Evolutionary conservation across 83 land plant genomes (phyloP).

Genomic region (Diphasiastrum complanatum): DNA sequence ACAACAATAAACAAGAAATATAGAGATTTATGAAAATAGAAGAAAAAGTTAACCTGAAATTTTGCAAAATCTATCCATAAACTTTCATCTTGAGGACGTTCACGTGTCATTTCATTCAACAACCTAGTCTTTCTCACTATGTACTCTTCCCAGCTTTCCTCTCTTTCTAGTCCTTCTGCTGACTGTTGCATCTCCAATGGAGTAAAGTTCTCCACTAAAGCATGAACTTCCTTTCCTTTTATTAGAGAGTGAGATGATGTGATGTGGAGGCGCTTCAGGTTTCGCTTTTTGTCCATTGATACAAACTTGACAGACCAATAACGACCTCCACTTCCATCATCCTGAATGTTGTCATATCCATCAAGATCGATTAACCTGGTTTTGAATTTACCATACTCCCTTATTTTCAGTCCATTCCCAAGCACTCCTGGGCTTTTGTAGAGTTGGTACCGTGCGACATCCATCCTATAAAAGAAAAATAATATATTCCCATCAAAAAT

Average conservation of each 20-base stretch:
- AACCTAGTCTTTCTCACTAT: constrained; percentile 64
- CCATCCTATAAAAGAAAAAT: constrained; percentile 49
- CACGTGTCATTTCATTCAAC: constrained; percentile 68
- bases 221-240: background rate
- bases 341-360: constrained; percentile 49
- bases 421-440: constrained; percentile 8
- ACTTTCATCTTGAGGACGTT: constrained; percentile 68
- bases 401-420: constrained; percentile 7
- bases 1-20: background rate
- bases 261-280: constrained; percentile 50
- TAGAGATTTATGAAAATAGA: background rate
- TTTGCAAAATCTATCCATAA: constrained; percentile 85
- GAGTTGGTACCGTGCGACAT: constrained; percentile 64
- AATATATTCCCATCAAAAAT: too few species aligned
- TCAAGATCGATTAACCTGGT: constrained; percentile 36
- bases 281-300: constrained; percentile 50
- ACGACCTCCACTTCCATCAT: constrained; percentile 48
- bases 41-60: constrained; percentile 54
- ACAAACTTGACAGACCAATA: constrained; percentile 71
- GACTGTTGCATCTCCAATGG: constrained; percentile 12
- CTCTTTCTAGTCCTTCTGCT: constrained; percentile 16
- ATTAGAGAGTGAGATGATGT: background rate
- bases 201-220: background rate
- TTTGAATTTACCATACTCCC: constrained; percentile 5
- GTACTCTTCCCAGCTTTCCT: constrained; percentile 90